Evolutionary conservation across 2,329 filamentous ascomycete genomes (phyloP).

Genomic region (Epichloe brachyelytri): DNA sequence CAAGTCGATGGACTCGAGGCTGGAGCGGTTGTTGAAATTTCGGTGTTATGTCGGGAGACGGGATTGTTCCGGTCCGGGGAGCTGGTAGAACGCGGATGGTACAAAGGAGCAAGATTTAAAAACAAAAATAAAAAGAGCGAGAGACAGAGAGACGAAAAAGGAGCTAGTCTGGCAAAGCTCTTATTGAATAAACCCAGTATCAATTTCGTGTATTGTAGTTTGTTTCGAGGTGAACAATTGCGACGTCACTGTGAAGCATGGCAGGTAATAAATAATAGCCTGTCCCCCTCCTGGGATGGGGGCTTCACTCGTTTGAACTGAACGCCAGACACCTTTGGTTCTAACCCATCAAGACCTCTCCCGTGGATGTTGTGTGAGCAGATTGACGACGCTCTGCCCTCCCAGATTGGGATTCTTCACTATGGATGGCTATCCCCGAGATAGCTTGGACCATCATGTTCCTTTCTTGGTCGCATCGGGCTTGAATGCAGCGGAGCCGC

Average conservation of each 20-base stretch:
- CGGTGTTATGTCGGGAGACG: conserved; percentile 5
- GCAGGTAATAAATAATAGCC: too few relatives aligned
- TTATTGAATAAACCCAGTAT: too few relatives aligned
- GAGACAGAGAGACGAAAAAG: too few relatives aligned
- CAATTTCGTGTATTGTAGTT: too few relatives aligned
- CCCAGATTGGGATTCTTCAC: conserved; percentile 10
- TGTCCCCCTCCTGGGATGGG: neutral
- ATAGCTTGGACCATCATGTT: conserved; percentile 77
- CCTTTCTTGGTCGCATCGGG: conserved; percentile 77
- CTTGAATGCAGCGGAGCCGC: conserved; percentile 34
- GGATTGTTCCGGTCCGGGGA: conserved; percentile 19
- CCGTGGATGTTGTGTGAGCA: neutral
- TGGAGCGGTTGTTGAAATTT: conserved; percentile 9
- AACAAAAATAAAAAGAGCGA: too few relatives aligned
- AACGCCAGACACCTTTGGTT: conserved; percentile 7
- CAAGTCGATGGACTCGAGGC: neutral
- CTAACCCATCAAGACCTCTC: conserved; percentile 5
- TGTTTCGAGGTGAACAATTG: too few relatives aligned
- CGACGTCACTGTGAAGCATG: neutral
- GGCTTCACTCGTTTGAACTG: neutral
- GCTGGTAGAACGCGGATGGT: neutral
- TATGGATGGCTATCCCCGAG: conserved; percentile 70
- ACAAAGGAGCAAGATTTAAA: too few relatives aligned
- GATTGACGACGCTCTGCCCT: conserved; percentile 6
- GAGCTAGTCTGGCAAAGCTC: too few relatives aligned